Evolutionary conservation across 768 basidiomycete species (phyloP), one percentile per base, ranked within the genome.

Genomic region (Leccinum broughii): DNA sequence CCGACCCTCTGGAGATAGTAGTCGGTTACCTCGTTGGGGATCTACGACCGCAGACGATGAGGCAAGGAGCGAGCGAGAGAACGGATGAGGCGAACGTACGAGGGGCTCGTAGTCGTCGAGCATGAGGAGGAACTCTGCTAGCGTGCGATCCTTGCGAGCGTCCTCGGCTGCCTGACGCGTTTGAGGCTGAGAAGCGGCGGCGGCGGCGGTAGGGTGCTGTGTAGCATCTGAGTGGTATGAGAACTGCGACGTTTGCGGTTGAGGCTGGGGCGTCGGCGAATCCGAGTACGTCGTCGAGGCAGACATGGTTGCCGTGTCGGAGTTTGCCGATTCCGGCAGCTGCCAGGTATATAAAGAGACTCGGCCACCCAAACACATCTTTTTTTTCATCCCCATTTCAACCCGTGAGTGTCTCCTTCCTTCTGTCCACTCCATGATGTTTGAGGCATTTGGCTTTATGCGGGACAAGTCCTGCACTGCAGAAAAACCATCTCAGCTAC

Each of bases 11-110:
- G 95, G 11, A 99, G 85, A 76, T 97, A 98, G 74, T 95, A 97
- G 69, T 97, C 93, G 4, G 95, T 97, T 24, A 99, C 93, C 74
- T 98, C 95, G 72, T 94, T 96, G 0, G 96, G 96, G 62, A 98
- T 93, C 95, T 98, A 71, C 11, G 48, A 51, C 6, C 39, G 26
- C 10, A 13, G 28, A 17, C 37, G 59, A 54, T 49, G 28, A n/a
- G 39, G 49, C 1, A 8, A 8, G 28, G 28, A 22, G 39, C 41
- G 14, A 28, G 32, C 20, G 6, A 54, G 26, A 11, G 54, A 22
- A 46, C 50, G 32, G 6, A 48, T 49, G n/a, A 6, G 30, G 15
- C 1, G 24, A 76, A 76, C 85, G 59, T 68, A 96, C 96, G 73
- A 98, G 74, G 49, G 96, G 96, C 69, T 98, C 93, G 70, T 97